Evolutionary conservation across 1,139 yeast species (phyloP), one percentile per base, ranked within the genome.

Genomic region (Keqinozyma sinolaborantium): DNA sequence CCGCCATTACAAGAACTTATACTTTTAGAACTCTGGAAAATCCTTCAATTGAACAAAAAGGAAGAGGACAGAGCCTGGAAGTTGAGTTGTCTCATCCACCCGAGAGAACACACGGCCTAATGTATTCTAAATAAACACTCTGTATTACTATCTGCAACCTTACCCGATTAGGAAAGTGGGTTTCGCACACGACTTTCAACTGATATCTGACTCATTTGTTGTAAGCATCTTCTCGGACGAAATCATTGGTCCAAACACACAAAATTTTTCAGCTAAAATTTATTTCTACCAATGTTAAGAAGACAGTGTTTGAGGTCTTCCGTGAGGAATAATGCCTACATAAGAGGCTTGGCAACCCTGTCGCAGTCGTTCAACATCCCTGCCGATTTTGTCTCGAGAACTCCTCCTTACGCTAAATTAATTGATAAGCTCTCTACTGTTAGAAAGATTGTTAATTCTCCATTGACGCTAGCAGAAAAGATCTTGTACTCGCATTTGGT

Each of bases 401-500:
- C 88, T 20, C 97, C 97, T 5, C 97, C 97, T 12, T 92, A 90
- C 55, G 77, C 78, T 26, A 82, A 83, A 56, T 71, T 92, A 41
- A 63, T 85, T 31, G 61, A 66, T 20, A 84, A 83, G 32, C 70
- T 92, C 39, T 57, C 62, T 4, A 56, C 66, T 25, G 95, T 88
- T 34, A 77, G 83, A 41, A 60, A 61, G 38, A 72, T 86, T 23
- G 65, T 88, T 30, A 64, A 81, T 51, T 73, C 80, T 46, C 96
- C 95, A 3, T 71, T 92, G 49, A 92, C 98, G 0, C 67, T 86
- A 36, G 95, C 97, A 9, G 98, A 92, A 61, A 92, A 92, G 65
- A 86, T 88, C 47, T 70, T 92, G 36, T 92, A 92, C 56, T 83
- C 97, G 2, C 98, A 92, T 61, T 69, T 92, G 50, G 85, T 79